Evolutionary conservation across 192 early-diverging fungal species (phyloP).

Genomic region (Obelidium mucronatum): DNA sequence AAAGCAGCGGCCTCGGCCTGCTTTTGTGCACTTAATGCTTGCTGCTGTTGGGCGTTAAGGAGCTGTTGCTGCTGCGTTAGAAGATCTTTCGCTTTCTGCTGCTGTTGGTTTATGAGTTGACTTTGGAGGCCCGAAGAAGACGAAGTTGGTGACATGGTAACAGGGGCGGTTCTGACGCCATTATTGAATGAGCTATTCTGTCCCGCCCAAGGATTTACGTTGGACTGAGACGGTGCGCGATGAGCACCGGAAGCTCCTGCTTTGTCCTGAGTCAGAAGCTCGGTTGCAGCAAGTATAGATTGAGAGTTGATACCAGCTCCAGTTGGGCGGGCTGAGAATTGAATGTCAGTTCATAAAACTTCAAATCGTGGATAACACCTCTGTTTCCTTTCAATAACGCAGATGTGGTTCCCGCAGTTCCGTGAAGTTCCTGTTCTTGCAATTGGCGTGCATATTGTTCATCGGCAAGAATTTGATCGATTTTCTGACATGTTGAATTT

Average conservation of each 20-base stretch:
- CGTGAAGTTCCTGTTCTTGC: constrained; percentile 71
- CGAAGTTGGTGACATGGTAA: neutral
- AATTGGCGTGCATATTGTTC: constrained; percentile 83
- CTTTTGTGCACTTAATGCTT: constrained; percentile 39
- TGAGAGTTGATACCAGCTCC: constrained; percentile 35
- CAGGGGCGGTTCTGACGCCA: neutral
- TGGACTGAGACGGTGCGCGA: neutral
- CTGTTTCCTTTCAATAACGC: constrained; percentile 30
- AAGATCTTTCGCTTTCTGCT: neutral
- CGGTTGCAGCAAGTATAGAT: constrained; percentile 30
- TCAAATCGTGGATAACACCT: neutral
- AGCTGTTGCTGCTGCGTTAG: constrained; percentile 29
- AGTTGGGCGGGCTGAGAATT: constrained; percentile 11
- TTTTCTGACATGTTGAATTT: constrained; percentile 31
- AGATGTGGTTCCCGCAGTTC: constrained; percentile 24
- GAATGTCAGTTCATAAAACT: neutral
- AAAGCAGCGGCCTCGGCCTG: constrained; percentile 33
- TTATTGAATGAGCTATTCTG: neutral
- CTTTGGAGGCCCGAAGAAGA: constrained; percentile 5
- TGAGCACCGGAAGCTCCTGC: neutral
- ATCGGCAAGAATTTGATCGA: constrained; percentile 75
- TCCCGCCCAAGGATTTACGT: constrained; percentile 27
- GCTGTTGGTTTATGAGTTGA: neutral
- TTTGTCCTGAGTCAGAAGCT: constrained; percentile 31
- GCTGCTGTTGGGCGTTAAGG: constrained; percentile 30